Evolutionary conservation across 768 basidiomycete genomes (phyloP).

Genomic region (Dendrothele bispora): DNA sequence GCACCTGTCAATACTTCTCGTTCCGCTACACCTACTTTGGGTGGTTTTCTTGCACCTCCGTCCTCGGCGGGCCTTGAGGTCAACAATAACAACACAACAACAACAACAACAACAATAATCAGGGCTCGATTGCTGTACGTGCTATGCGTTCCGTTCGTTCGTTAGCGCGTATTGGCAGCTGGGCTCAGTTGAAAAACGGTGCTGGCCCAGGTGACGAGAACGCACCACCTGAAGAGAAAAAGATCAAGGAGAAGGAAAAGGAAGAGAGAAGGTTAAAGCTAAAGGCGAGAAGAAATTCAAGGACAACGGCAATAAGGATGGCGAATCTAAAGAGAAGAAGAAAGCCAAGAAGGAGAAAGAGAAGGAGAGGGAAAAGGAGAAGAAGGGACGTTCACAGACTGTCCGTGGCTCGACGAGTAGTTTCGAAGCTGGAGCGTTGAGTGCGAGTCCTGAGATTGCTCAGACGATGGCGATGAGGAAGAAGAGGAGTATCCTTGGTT

Average conservation of each 20-base stretch:
- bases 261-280: conserved; percentile 6
- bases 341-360: conserved; percentile 30
- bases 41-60: conserved; percentile 38
- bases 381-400: conserved; percentile 28
- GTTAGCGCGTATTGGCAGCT: conserved; percentile 69
- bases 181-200: conserved; percentile 56
- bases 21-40: conserved; percentile 35
- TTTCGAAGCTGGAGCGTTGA: conserved; percentile 67
- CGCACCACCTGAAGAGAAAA: conserved; percentile 13
- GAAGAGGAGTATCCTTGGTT: conserved; percentile 59
- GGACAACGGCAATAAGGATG: conserved; percentile 40
- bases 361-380: conserved; percentile 27
- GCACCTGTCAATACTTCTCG: conserved; percentile 23
- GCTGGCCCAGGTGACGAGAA: conserved; percentile 19
- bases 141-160: conserved; percentile 78
- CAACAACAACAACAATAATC: conserved; percentile 21
- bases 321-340: conserved; percentile 27
- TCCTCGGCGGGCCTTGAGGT: conserved; percentile 14
- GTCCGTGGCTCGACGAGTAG: conserved; percentile 57
- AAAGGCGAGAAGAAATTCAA: conserved; percentile 37
- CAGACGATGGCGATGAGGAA: conserved; percentile 47
- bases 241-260: conserved; percentile 26
- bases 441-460: conserved; percentile 31
- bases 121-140: conserved; percentile 71
- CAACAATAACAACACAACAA: conserved; percentile 7